Evolutionary conservation across 495 filamentous ascomycete species (phyloP).

Genomic region (Penicillium argentinense): DNA sequence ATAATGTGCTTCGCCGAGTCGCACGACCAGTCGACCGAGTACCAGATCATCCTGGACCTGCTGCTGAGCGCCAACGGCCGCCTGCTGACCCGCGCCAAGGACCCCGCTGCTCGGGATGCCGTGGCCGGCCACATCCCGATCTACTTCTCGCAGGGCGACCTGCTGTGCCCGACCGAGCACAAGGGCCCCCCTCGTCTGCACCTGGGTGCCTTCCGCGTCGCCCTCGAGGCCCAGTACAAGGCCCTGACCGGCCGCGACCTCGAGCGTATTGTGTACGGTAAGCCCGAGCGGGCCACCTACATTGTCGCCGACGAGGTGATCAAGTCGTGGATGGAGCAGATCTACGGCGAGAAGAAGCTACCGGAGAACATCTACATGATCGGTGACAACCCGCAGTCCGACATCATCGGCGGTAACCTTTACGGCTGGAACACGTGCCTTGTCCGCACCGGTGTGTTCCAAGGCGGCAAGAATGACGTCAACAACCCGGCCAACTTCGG

Average conservation of each 20-base stretch:
- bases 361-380: constrained; percentile 81
- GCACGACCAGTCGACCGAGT: constrained; percentile 78
- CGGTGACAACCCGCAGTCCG: constrained; percentile 76
- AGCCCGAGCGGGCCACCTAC: constrained; percentile 78
- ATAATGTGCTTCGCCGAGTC: constrained; percentile 83
- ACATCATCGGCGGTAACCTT: constrained; percentile 77
- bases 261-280: constrained; percentile 82
- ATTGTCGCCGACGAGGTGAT: constrained; percentile 78
- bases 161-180: constrained; percentile 76
- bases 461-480: constrained; percentile 51
- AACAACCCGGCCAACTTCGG: constrained; percentile 62
- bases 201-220: constrained; percentile 74
- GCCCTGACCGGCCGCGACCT: constrained; percentile 70
- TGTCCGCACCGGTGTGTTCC: constrained; percentile 62
- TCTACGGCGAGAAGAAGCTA: constrained; percentile 69
- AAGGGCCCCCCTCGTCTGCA: constrained; percentile 67
- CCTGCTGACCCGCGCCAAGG: constrained; percentile 63
- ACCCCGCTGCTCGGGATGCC: constrained; percentile 43
- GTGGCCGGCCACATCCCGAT: constrained; percentile 68
- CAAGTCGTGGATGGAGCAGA: constrained; percentile 71
- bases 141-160: constrained; percentile 74
- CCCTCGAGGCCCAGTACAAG: constrained; percentile 77
- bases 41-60: constrained; percentile 83
- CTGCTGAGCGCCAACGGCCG: constrained; percentile 70
- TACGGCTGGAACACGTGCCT: constrained; percentile 81